Base-by-base conservation (phyloP, 352 stramenopile genomes). In the Plasmopara halstedii region DNA sequence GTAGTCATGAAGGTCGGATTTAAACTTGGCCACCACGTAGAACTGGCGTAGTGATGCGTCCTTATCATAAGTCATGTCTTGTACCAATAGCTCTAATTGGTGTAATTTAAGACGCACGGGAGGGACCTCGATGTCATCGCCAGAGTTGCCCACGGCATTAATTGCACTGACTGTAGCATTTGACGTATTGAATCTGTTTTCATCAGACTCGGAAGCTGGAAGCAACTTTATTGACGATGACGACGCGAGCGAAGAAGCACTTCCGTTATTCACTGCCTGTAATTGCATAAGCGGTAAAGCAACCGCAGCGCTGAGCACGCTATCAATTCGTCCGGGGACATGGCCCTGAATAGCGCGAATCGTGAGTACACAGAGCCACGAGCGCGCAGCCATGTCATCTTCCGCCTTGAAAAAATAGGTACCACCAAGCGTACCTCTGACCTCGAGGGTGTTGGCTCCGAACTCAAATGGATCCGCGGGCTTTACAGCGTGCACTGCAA, bases 11-110 rank as follows among this genome's bases (percentile, higher is more conserved):
- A 88, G 53, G 42, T 88, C 77, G 31, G 81, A 89, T 44, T 88
- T 85, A 48, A 88, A 92, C 58, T 89, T 89, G 56, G 79, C 64
- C 19, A 92, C 81, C 13, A 87, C 64, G 67, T 89, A 92, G 48
- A 89, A 89, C 49, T 89, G 78, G 14, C 81, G 81, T 45, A 88
- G 39, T 17, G 75, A 67, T 7, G 73, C 67, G 31, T 92, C 81
- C 39, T 85, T 88, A 32, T 67, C 52, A 43, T 88, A 85, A 15
- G 67, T 73, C 65, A 92, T 83, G 32, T 88, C 70, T 26, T 85
- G 74, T 11, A 92, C 58, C 13, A 77, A 45, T 14, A 77, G 60
- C 32, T 85, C 73, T 5, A 92, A 54, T 8, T 50, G 39, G 43
- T 92, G 81, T 20, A 68, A 74, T 65, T 86, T 85, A 41, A 87